phyloP scores from a whole-genome alignment of 768 basidiomycete genomes.

The Lactifluus pinguis region DNA sequence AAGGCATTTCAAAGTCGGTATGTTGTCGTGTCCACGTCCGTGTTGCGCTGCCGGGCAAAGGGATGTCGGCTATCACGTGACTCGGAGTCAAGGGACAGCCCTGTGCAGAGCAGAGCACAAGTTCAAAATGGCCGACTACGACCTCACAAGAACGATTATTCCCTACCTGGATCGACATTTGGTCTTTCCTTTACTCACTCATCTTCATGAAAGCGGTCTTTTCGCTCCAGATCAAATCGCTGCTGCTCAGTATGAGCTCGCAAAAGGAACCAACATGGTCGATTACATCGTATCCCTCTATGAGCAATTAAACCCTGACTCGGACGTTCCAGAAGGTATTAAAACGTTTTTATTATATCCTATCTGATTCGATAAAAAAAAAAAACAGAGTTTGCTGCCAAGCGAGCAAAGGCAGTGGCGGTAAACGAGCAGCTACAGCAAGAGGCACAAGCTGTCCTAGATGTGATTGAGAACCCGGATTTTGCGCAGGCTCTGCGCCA shows the following conservation, averaged over 20 bases:
- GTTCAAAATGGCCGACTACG: constrained; percentile 71
- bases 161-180: constrained; percentile 93
- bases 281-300: constrained; percentile 84
- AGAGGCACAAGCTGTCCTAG: constrained; percentile 86
- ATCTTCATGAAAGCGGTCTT: constrained; percentile 65
- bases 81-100: too few relatives aligned
- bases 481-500: constrained; percentile 90
- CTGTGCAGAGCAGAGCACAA: too few relatives aligned
- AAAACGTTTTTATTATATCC: neutral
- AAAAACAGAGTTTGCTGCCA: constrained; percentile 67
- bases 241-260: constrained; percentile 92
- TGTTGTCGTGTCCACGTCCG: too few relatives aligned
- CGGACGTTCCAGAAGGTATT: constrained; percentile 61
- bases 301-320: constrained; percentile 64
- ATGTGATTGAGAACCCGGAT: constrained; percentile 95
- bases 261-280: constrained; percentile 97
- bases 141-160: constrained; percentile 85
- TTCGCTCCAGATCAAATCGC: constrained; percentile 77
- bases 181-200: constrained; percentile 84
- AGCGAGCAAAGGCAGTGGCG: constrained; percentile 72
- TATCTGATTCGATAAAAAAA: neutral
- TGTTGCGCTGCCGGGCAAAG: neutral
- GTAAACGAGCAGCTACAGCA: constrained; percentile 80
- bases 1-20: constrained; percentile 40
- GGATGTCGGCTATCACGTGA: neutral